Evolutionary conservation across 345 rosid species (phyloP), one percentile per base, ranked within the genome.

Genomic region (Ailanthus altissimus): DNA sequence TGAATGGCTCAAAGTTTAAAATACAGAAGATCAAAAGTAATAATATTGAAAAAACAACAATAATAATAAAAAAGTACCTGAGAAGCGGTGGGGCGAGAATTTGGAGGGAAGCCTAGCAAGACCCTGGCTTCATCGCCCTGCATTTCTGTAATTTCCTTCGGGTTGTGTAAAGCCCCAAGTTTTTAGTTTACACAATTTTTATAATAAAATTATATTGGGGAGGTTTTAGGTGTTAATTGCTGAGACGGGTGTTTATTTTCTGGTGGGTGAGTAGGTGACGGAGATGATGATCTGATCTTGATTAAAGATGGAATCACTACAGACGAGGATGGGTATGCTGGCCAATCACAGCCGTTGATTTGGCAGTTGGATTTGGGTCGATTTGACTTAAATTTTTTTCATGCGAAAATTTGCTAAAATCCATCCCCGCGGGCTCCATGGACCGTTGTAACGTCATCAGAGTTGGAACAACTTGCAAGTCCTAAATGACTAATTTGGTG

Each of bases 51-150:
- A 47, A 23, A 26, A 28, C 2, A 51, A 69, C 11, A 50, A 36
- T 10, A n/a, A 36, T 8, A 64, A 46, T 14, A 63, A 3, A 5
- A 61, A 13, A 8, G 23, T 67, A 89, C 97, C 98, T 94, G 91
- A 72, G 85, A 88, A 47, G 74, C 77, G 76, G 86, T 76, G 18
- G 97, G 97, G 74, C 83, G 78, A 81, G 92, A 91, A 83, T 78
- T 50, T 61, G 89, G 90, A 79, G 93, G 88, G 85, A 93, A 90
- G 72, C 97, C 97, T 72, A 94, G 85, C 82, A 87, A 82, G 68
- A 84, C 67, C 78, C 84, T 89, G 76, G 97, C 98, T 78, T 94
- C 97, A 79, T 90, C 91, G 78, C 83, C 89, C 88, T 79, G 81
- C 98, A 94, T 94, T 54, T 84, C 87, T 75, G 51, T 59, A 42